Conservation (phyloP, 2,329 filamentous ascomycete genomes). For the Bipolaris cookei region DNA sequence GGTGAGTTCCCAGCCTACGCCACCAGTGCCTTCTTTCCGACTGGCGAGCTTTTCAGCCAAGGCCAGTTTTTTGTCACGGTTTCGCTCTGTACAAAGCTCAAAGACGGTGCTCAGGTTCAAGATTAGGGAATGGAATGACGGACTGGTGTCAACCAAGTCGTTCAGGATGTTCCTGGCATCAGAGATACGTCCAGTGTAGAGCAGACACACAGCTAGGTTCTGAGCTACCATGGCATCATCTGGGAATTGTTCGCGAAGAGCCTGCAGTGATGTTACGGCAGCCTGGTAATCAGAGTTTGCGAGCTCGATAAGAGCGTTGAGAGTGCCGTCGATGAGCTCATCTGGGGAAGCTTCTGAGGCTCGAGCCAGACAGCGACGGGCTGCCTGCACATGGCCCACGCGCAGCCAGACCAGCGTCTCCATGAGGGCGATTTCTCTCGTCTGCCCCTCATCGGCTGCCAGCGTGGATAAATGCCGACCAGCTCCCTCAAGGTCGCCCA, state of each 20-base stretch:
- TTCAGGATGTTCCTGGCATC: conserved; percentile 71
- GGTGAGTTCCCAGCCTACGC: conserved; percentile 70
- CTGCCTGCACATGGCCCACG: conserved; percentile 76
- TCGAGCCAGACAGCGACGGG: conserved; percentile 60
- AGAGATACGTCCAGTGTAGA: conserved; percentile 77
- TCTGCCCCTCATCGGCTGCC: conserved; percentile 11
- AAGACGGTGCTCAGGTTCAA: conserved; percentile 93
- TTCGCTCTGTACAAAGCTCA: conserved; percentile 84
- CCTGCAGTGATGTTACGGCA: conserved; percentile 68
- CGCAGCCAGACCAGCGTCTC: conserved; percentile 74
- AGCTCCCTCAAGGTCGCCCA: conserved; percentile 86
- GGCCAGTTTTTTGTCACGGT: conserved; percentile 70
- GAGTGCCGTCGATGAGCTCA: conserved; percentile 49
- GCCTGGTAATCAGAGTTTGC: conserved; percentile 74
- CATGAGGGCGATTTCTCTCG: conserved; percentile 48
- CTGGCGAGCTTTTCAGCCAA: conserved; percentile 74
- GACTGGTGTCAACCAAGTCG: conserved; percentile 64
- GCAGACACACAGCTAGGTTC: conserved; percentile 81
- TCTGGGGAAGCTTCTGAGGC: conserved; percentile 32
- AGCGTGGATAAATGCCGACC: conserved; percentile 73
- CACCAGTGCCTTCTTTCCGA: conserved; percentile 58
- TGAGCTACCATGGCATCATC: conserved; percentile 75
- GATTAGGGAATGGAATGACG: conserved; percentile 74
- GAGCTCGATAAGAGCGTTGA: conserved; percentile 76
- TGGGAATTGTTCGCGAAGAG: conserved; percentile 55